Evolutionary conservation across 139 green algal genomes (phyloP).

Genomic region (Chloropicon primus): DNA sequence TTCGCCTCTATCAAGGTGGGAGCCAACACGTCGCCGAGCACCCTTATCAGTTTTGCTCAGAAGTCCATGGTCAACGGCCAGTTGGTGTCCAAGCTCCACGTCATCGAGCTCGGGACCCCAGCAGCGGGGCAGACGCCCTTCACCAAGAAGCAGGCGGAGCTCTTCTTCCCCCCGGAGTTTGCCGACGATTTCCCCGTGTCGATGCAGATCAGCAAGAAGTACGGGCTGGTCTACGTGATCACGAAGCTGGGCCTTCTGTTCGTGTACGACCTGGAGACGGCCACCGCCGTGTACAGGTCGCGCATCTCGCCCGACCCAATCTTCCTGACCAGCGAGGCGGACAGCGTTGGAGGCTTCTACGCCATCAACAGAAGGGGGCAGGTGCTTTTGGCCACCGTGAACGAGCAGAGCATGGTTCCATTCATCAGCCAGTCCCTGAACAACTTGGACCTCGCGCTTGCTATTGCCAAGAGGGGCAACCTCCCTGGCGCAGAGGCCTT

Average conservation of each 20-base stretch:
- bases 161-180: slow-evolving; percentile 98
- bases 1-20: slow-evolving; percentile 76
- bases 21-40: slow-evolving; percentile 33
- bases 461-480: slow-evolving; percentile 78
- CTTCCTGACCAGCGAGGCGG: slow-evolving; percentile 71
- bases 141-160: slow-evolving; percentile 77
- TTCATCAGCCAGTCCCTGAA: slow-evolving; percentile 88
- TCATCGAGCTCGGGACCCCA: slow-evolving; percentile 87
- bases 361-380: slow-evolving; percentile 84
- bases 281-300: slow-evolving; percentile 90
- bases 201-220: slow-evolving; percentile 73
- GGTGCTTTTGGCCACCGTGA: slow-evolving; percentile 81
- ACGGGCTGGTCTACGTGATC: slow-evolving; percentile 85
- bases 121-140: slow-evolving; percentile 28
- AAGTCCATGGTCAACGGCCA: slow-evolving; percentile 78
- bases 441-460: slow-evolving; percentile 89
- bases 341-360: slow-evolving; percentile 70
- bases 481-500: slow-evolving; percentile 89
- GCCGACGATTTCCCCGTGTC: slow-evolving; percentile 98
- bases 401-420: slow-evolving; percentile 81
- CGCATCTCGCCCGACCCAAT: slow-evolving; percentile 90
- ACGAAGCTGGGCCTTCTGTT: slow-evolving; percentile 98
- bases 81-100: slow-evolving; percentile 88
- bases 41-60: slow-evolving; percentile 89
- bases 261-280: slow-evolving; percentile 96